Percentiles rank a stretch among this genome's conserved stretches.
Evolutionary conservation across 2,329 filamentous ascomycete genomes (phyloP).

Genomic region (Penicillium sp.): DNA sequence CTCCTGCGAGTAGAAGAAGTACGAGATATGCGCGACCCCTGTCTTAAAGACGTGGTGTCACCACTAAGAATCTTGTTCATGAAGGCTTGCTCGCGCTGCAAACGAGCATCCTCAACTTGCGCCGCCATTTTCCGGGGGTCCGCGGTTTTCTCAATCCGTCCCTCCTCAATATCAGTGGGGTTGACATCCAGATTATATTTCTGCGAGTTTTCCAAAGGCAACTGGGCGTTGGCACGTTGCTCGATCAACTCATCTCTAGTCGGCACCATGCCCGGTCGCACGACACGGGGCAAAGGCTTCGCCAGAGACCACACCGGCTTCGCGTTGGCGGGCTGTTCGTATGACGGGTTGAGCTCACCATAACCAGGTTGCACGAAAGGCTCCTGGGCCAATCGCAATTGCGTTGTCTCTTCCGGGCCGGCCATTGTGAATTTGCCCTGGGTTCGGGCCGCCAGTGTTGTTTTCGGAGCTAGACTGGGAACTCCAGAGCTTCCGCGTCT

Average conservation of each 20-base stretch:
- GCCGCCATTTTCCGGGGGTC: conserved; percentile 45
- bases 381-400: conserved; percentile 37
- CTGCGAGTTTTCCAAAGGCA: conserved; percentile 34
- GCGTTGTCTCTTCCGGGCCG: conserved; percentile 33
- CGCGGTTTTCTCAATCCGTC: conserved; percentile 39
- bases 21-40: conserved; percentile 22
- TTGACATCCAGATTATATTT: conserved; percentile 39
- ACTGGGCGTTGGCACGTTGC: conserved; percentile 29
- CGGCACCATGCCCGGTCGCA: conserved; percentile 55
- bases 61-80: conserved; percentile 37
- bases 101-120: conserved; percentile 45
- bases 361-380: conserved; percentile 56
- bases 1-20: conserved; percentile 23
- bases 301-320: conserved; percentile 57
- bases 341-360: conserved; percentile 54
- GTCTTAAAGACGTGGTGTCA: conserved; percentile 20
- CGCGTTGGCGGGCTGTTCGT: conserved; percentile 51
- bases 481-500: conserved; percentile 19
- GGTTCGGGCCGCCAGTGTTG: conserved; percentile 29
- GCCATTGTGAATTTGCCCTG: conserved; percentile 33
- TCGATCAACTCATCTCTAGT: conserved; percentile 42
- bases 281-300: conserved; percentile 55
- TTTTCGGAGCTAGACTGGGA: conserved; percentile 26
- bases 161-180: conserved; percentile 46
- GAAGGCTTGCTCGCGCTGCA: conserved; percentile 43